Evolutionary conservation across 2,329 filamentous ascomycete genomes (phyloP), one percentile per base, ranked within the genome.

Genomic region (Aureobasidium sp.): DNA sequence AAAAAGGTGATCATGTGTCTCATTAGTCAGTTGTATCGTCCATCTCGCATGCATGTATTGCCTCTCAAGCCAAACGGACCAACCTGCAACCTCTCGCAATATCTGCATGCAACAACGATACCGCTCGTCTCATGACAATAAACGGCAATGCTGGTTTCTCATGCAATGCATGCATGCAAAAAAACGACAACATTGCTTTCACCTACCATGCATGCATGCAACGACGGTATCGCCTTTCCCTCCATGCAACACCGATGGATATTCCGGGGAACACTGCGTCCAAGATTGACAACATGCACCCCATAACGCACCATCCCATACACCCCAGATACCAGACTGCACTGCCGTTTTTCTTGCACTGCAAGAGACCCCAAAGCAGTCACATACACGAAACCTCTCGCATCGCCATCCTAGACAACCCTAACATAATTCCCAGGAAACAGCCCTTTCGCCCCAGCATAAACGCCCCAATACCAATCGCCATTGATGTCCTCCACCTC

Each of bases 401-500:
- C 25, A 17, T 15, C 8, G 5, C 37, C 22, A 25, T 11, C 15
- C 17, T 57, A 62, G 25, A 65, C 76, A 31, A 85, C 70, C 66
- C 78, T 78, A 29, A 91, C 89, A 79, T 93, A 93, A 8, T 84
- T 83, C 7, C 87, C 86, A 5, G 92, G 92, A 71, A 97, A 95
- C 66, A 97, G 69, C 0, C 91, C 92, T 68, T 84, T 86, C 27
- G 77, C 78, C 0, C 91, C 91, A 76, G 91, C 91, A 78, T 96
- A 97, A 31, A 86, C 85, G 0, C 93, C 93, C 76, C 87, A 88
- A 70, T 83, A 91, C 92, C 92, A 97, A 72, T 96, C 91, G 20
- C 87, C 89, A 72, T 96, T 96, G 52, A 95, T 85, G 73, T 94
- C 89, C 72, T 93, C 88, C 41, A 88, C 85, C 76, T 97, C 93